Evolutionary conservation across 768 basidiomycete genomes (phyloP).

Genomic region (Guyanaporus albipodus): DNA sequence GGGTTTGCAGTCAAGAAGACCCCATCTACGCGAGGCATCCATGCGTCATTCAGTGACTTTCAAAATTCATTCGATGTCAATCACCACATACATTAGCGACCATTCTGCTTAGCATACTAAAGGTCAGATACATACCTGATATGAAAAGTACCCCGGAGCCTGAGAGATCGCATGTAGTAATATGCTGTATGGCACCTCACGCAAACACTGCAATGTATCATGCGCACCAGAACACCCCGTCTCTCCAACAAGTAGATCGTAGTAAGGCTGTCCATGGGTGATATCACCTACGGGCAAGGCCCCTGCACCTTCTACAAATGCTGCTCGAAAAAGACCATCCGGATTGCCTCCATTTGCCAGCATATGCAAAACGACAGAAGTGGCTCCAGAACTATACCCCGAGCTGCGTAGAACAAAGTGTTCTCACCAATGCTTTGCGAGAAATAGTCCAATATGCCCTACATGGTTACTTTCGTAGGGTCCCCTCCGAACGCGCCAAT

Average conservation of each 20-base stretch:
- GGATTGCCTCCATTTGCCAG: slow-evolving; percentile 22
- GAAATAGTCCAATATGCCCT: not conserved
- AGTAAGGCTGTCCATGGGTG: slow-evolving; percentile 22
- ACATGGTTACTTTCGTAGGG: slow-evolving; percentile 31
- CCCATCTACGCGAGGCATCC: slow-evolving; percentile 38
- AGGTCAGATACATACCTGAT: no score
- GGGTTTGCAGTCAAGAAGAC: slow-evolving; percentile 35
- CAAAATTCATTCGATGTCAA: no score
- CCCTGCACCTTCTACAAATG: slow-evolving; percentile 41
- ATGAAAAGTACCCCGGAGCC: slow-evolving; percentile 30
- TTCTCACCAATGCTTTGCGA: no score
- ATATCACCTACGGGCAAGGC: slow-evolving; percentile 26
- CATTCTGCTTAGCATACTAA: no score
- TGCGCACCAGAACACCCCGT: slow-evolving; percentile 24
- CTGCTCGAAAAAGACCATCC: slow-evolving; percentile 26
- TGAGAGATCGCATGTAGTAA: slow-evolving; percentile 32
- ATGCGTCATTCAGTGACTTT: no score
- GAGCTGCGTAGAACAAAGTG: not conserved
- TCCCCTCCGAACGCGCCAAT: slow-evolving; percentile 40
- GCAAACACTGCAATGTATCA: slow-evolving; percentile 33
- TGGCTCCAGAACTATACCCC: slow-evolving; percentile 36
- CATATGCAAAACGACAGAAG: slow-evolving; percentile 31
- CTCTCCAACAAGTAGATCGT: slow-evolving; percentile 26
- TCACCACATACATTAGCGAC: no score
- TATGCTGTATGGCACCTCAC: slow-evolving; percentile 23